Evolutionary conservation across 179 eudicot genomes (phyloP), one percentile per base, ranked within the genome.

Genomic region (Beta lomatogona): DNA sequence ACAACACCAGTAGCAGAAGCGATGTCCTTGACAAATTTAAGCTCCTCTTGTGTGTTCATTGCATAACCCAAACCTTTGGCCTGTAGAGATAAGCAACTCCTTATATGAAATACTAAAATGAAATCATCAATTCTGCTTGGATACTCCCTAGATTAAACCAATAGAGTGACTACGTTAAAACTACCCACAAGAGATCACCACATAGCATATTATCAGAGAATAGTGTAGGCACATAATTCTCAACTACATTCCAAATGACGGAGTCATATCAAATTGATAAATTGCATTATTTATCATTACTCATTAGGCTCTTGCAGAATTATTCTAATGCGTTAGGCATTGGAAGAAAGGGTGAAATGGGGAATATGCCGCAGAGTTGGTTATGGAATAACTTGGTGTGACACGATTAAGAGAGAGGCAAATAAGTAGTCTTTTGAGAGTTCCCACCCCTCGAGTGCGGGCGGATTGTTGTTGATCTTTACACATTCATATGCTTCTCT

Each of bases 61-160:
- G 99, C 99, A 91, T 96, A 96, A 55, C 99, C 99, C 50, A 96
- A 84, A 64, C 99, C 99, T 88, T 96, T 96, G 45, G 96, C 99
- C 99, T 96, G 89, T 22, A 31, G 15, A 86, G 2, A n/a, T 36
- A 9, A 36, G 44, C 10, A 19, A 70, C 28, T 22, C 9, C 8
- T 45, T 36, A 6, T 36, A 36, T 41, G 10, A 41, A 25, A 15
- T 41, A 5, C 15, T 15, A 28, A 36, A 16, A 13, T 4, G 21
- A 36, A 14, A 12, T 9, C 53, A 45, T 70, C 2, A 45, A 45
- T 10, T 19, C 41, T 11, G 69, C 5, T 36, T 65, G 9, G 69
- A 25, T 28, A 11, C 28, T 65, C 44, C 69, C 16, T 28, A 10
- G 28, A n/a, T 60, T 65, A 25, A 28, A 65, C 16, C 44, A 65